Evolutionary conservation across 768 basidiomycete species (phyloP).

Genomic region (Trichaptum fuscoviolaceum): DNA sequence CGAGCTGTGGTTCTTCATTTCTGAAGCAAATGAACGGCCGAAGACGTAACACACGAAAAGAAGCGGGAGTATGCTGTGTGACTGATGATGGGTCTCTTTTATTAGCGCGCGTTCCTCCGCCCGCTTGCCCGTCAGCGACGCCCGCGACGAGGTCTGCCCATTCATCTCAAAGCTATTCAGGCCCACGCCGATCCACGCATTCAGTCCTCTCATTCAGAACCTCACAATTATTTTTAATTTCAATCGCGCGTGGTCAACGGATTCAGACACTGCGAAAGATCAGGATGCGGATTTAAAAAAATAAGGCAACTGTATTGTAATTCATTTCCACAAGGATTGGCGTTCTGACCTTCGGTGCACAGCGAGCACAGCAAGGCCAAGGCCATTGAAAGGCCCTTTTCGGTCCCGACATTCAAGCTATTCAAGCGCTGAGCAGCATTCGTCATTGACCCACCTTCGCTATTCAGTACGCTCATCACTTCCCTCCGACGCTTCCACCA

Average conservation of each 20-base stretch:
- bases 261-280: background rate
- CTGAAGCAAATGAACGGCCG: background rate
- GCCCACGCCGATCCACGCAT: background rate
- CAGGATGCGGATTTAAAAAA: background rate
- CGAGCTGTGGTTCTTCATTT: background rate
- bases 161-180: background rate
- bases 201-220: background rate
- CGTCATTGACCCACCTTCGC: background rate
- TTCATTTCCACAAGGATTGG: background rate
- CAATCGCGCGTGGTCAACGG: background rate
- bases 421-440: background rate
- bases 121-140: background rate
- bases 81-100: background rate
- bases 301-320: background rate
- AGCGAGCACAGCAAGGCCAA: background rate
- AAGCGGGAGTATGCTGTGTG: background rate
- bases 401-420: background rate
- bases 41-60: background rate
- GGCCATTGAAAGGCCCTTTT: background rate
- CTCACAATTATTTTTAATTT: background rate
- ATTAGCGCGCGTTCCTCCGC: background rate
- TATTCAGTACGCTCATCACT: background rate
- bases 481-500: background rate
- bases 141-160: background rate
- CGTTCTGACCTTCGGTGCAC: slow-evolving; percentile 1